Evolutionary conservation across 257 asterid species (phyloP).

Genomic region (Dorcoceras hygrometricum): DNA sequence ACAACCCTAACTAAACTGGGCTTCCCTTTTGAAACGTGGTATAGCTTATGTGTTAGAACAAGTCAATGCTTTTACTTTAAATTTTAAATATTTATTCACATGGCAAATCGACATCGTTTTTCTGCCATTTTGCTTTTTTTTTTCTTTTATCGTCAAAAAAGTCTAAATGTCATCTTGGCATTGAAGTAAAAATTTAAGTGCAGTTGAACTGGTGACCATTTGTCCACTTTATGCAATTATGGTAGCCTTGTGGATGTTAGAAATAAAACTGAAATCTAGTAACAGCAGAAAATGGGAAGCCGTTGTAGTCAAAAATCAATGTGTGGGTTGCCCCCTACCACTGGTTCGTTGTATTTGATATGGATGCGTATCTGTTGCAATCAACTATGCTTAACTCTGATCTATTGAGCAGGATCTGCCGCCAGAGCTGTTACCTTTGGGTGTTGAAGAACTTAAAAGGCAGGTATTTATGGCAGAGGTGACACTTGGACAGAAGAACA

Average conservation of each 20-base stretch:
- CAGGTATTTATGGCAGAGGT: conserved; percentile 42
- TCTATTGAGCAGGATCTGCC: conserved; percentile 39
- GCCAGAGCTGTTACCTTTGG: conserved; percentile 34
- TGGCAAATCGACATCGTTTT: no score
- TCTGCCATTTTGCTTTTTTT: no score
- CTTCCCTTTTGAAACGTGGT: not conserved
- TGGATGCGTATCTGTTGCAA: conserved; percentile 6
- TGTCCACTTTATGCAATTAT: not conserved
- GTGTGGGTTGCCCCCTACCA: not conserved
- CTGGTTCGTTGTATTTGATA: conserved; percentile 1
- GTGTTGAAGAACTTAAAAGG: conserved; percentile 55
- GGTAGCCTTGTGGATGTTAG: not conserved
- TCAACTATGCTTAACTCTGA: not conserved
- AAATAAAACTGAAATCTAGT: not conserved
- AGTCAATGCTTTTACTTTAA: not conserved
- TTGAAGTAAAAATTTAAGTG: not conserved
- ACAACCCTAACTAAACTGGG: not conserved
- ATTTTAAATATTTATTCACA: conserved; percentile 2
- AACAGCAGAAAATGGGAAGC: not conserved
- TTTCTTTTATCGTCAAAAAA: no score
- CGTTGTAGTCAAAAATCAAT: not conserved
- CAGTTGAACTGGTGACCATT: not conserved
- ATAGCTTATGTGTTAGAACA: not conserved
- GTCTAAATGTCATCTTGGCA: not conserved
- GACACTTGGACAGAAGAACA: conserved; percentile 44